A percentile compares a stretch with the other conserved stretches of the same genome.
Conservation (phyloP, 192 early-diverging fungal genomes). For the Backusella tarrabulga region DNA sequence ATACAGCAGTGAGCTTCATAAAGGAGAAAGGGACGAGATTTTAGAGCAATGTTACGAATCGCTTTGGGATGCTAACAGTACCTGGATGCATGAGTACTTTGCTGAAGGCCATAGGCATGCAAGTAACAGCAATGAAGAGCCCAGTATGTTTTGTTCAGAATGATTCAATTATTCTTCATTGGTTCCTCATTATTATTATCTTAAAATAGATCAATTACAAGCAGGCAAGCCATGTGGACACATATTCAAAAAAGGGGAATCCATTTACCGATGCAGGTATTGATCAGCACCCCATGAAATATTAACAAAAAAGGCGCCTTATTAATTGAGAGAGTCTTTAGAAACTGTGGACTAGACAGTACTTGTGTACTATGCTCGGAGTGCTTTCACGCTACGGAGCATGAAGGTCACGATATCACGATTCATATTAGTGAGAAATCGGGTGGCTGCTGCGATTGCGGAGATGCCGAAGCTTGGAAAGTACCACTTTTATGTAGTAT, state of each 20-base stretch:
- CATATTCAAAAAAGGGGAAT: conserved; percentile 91
- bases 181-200: neutral
- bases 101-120: neutral
- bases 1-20: conserved; percentile 11
- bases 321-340: conserved; percentile 30
- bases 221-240: conserved; percentile 89
- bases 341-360: conserved; percentile 92
- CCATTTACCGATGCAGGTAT: conserved; percentile 88
- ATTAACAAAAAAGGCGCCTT: neutral
- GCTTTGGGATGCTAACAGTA: conserved; percentile 28
- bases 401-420: conserved; percentile 90
- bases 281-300: neutral
- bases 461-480: conserved; percentile 95
- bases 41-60: conserved; percentile 28
- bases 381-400: conserved; percentile 92
- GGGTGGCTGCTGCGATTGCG: conserved; percentile 99
- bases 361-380: conserved; percentile 94
- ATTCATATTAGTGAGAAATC: conserved; percentile 78
- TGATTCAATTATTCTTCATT: neutral
- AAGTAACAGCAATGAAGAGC: conserved; percentile 11
- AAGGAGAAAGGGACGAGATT: conserved; percentile 11
- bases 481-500: conserved; percentile 79
- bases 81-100: conserved; percentile 29
- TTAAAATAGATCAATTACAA: conserved; percentile 38
- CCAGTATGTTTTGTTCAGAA: conserved; percentile 5